These are phyloP conservation scores for Insectozyma bohioensis DNA, from an alignment of 1,139 yeast species.

Conservation along the genomic window DNA sequence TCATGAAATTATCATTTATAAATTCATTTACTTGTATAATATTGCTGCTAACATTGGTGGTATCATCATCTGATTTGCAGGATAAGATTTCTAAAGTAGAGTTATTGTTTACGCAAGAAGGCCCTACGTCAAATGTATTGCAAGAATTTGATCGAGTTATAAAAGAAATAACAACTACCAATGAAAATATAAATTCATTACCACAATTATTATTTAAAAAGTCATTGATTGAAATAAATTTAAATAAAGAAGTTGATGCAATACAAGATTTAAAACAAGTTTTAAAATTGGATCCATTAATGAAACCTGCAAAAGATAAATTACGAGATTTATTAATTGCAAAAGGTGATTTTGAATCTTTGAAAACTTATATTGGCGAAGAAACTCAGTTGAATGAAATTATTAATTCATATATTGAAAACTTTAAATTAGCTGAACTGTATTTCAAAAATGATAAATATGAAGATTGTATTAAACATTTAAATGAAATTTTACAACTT, in stretches of 20 bases:
- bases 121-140: conserved; percentile 28
- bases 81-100: conserved; percentile 12
- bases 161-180: conserved; percentile 13
- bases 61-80: conserved; percentile 4
- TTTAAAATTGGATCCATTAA: conserved; percentile 37
- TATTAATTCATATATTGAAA: conserved; percentile 19
- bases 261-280: conserved; percentile 46
- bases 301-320: conserved; percentile 43
- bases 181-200: conserved; percentile 12
- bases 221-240: conserved; percentile 51
- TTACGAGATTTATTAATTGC: conserved; percentile 45
- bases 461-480: conserved; percentile 19
- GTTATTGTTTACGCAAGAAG: conserved; percentile 20
- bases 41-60: conserved; percentile 3
- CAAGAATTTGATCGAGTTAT: conserved; percentile 23
- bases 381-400: conserved; percentile 18
- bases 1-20: conserved; percentile 8
- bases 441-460: conserved; percentile 17
- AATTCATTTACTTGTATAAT: conserved; percentile 4
- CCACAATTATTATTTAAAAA: conserved; percentile 51
- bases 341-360: conserved; percentile 39
- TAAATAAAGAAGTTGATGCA: conserved; percentile 49
- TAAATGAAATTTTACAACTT: conserved; percentile 23
- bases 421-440: conserved; percentile 20
- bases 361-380: conserved; percentile 16